Percentiles rank a stretch among this genome's conserved stretches.
Evolutionary conservation across 257 asterid genomes (phyloP).

Genomic region (Solanum bulbocastanum): DNA sequence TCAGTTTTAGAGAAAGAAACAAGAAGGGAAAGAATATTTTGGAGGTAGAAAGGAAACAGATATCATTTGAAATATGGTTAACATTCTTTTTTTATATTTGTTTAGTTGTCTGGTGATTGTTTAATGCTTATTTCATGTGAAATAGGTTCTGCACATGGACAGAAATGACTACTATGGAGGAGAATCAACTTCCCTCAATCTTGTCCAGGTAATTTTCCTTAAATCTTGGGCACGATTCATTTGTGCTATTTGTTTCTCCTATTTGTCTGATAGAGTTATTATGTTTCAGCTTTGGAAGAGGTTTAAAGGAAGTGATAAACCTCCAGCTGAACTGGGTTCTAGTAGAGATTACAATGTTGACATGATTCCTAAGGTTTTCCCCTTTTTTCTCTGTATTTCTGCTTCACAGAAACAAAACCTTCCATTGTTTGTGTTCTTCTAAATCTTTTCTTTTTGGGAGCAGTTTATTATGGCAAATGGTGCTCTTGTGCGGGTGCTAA

Average conservation of each 20-base stretch:
- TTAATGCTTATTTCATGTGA: neutral
- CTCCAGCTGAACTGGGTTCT: conserved; percentile 81
- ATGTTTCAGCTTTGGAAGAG: conserved; percentile 67
- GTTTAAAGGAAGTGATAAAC: conserved; percentile 81
- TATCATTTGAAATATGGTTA: neutral
- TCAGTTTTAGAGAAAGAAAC: neutral
- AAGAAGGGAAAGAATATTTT: neutral
- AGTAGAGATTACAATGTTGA: conserved; percentile 94
- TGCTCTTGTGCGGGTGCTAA: conserved; percentile 82
- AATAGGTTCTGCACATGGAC: conserved; percentile 93
- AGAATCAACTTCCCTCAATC: conserved; percentile 74
- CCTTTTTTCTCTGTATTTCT: neutral
- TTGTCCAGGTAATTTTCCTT: conserved; percentile 51
- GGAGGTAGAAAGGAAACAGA: neutral
- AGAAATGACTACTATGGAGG: conserved; percentile 97
- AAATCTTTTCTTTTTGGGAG: neutral
- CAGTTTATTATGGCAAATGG: conserved; percentile 99
- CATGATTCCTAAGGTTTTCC: conserved; percentile 88
- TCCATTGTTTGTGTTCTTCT: neutral
- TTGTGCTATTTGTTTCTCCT: neutral
- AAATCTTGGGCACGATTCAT: neutral
- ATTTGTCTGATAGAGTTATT: neutral
- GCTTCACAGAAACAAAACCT: neutral
- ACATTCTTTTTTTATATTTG: neutral
- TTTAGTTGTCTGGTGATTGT: neutral